phyloP scores from a whole-genome alignment of 202 grass and related monocot genomes.

The Saccharum hybrid region DNA sequence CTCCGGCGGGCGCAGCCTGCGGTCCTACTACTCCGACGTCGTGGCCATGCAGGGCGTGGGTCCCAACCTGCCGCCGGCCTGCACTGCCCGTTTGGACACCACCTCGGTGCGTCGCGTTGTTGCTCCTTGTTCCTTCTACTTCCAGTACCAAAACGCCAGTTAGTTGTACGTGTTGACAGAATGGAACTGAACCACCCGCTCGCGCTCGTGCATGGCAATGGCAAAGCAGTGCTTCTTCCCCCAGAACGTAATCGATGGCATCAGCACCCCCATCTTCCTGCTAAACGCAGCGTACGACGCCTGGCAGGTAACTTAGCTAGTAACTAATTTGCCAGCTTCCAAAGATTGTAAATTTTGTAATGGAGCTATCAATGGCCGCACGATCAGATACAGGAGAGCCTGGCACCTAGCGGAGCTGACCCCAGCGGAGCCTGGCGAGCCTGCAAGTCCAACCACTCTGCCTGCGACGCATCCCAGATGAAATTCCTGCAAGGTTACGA shows the following conservation, averaged over 20 bases:
- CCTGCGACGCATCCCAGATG: slow-evolving; percentile 63
- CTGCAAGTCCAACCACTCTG: slow-evolving; percentile 70
- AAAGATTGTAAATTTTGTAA: neutral
- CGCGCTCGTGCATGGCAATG: too few species aligned
- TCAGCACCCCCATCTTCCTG: slow-evolving; percentile 78
- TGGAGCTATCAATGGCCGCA: neutral
- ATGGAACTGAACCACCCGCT: too few species aligned
- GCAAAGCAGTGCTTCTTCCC: slow-evolving; percentile 83
- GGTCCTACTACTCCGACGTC: slow-evolving; percentile 63
- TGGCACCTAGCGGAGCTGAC: slow-evolving; percentile 59
- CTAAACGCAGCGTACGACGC: slow-evolving; percentile 85
- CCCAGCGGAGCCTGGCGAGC: slow-evolving; percentile 58
- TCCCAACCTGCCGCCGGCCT: slow-evolving; percentile 58
- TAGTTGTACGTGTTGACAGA: too few species aligned
- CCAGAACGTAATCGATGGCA: slow-evolving; percentile 57
- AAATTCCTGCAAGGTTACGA: slow-evolving; percentile 71
- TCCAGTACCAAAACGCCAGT: neutral
- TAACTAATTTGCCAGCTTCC: neutral
- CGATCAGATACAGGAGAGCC: slow-evolving; percentile 70
- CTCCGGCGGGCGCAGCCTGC: slow-evolving; percentile 54
- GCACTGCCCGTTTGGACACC: slow-evolving; percentile 63
- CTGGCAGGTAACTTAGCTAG: slow-evolving; percentile 66
- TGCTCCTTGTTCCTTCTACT: neutral
- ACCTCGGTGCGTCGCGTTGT: slow-evolving; percentile 52
- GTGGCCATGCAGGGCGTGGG: slow-evolving; percentile 67